Evolutionary conservation across 176 grass and related monocot species (phyloP).

Genomic region (Musa acuminata): DNA sequence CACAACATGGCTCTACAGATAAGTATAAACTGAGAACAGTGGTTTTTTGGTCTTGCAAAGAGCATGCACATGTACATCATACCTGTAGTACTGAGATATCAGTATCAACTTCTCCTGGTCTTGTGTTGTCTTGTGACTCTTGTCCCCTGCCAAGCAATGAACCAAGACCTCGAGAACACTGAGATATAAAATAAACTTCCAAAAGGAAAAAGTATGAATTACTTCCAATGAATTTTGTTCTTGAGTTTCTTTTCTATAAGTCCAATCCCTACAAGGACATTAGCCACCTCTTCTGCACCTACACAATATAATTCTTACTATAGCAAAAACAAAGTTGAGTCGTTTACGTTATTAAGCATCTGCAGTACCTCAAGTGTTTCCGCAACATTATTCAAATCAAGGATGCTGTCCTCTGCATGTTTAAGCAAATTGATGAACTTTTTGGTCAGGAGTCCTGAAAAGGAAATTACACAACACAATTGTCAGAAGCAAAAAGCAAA

Average conservation of each 20-base stretch:
- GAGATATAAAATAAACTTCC: too few species aligned
- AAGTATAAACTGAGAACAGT: not conserved
- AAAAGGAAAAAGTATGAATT: conserved; percentile 16
- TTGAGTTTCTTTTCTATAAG: conserved; percentile 92
- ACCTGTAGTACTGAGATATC: conserved; percentile 29
- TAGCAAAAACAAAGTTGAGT: not conserved
- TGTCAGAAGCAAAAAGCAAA: conserved; percentile 1
- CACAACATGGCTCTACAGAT: not conserved
- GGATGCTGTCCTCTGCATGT: conserved; percentile 54
- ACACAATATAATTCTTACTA: conserved; percentile 21
- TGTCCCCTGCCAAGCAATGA: conserved; percentile 35
- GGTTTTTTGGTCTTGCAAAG: not conserved
- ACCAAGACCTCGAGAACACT: not conserved
- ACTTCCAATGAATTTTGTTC: conserved; percentile 89
- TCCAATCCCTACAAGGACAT: conserved; percentile 92
- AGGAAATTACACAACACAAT: not conserved
- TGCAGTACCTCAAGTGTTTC: conserved; percentile 56
- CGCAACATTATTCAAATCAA: conserved; percentile 82
- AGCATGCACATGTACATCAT: not conserved
- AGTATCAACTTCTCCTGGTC: conserved; percentile 40
- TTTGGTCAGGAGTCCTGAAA: conserved; percentile 60
- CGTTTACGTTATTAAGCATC: not conserved
- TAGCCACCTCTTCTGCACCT: conserved; percentile 87
- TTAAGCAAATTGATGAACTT: conserved; percentile 83
- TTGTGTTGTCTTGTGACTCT: conserved; percentile 23